A percentile compares a stretch with the other conserved stretches of the same genome.
Conservation (phyloP, 2,329 filamentous ascomycete species). For the Dactylellina haptotyla region DNA sequence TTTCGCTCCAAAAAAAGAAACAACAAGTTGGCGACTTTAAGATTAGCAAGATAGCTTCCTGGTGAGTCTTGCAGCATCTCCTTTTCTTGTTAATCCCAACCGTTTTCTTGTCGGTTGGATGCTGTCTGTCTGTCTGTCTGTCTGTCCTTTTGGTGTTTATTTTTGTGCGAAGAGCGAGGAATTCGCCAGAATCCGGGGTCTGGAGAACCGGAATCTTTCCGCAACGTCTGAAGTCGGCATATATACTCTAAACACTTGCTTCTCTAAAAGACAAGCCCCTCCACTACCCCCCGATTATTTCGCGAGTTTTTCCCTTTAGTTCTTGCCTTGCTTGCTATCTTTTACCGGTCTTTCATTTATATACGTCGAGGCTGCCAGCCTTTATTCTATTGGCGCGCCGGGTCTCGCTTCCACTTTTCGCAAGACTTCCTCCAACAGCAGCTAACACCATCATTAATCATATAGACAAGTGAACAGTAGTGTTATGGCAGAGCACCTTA, state of each 20-base stretch:
- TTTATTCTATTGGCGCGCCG: constrained; percentile 7
- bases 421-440: constrained; percentile 1
- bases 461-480: constrained; percentile 62
- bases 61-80: constrained; percentile 31
- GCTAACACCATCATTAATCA: constrained; percentile 42
- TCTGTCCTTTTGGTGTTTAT: not conserved
- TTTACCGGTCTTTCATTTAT: not conserved
- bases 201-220: constrained; percentile 21
- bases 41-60: constrained; percentile 52
- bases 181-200: constrained; percentile 18
- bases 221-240: not conserved
- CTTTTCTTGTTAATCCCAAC: not conserved
- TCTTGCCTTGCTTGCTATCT: not conserved
- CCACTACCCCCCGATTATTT: not conserved
- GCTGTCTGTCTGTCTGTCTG: not conserved
- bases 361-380: not conserved
- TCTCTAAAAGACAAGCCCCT: no score
- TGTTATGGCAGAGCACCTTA: constrained; percentile 72
- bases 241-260: constrained; percentile 15
- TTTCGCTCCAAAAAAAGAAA: constrained; percentile 24
- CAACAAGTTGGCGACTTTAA: constrained; percentile 44
- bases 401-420: constrained; percentile 22
- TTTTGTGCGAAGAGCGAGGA: not conserved
- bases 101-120: not conserved
- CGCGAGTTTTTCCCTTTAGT: not conserved